phyloP scores from a whole-genome alignment of 352 stramenopile species.

The Globisporangium paddicum region DNA sequence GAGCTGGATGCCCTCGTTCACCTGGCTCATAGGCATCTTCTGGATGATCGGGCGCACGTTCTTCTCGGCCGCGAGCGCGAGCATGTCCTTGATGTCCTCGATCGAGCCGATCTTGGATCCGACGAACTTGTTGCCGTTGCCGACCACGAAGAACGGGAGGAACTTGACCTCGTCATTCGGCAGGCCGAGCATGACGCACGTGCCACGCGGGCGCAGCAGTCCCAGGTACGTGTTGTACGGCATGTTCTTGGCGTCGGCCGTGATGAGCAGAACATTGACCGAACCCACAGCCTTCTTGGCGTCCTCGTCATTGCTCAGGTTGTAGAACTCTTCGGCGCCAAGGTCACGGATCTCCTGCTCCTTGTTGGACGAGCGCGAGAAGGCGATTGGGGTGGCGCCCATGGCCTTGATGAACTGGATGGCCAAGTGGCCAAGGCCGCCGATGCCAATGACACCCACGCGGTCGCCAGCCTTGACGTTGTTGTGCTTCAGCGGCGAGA shows the following conservation, averaged over 20 bases:
- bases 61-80: slow-evolving; percentile 77
- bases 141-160: slow-evolving; percentile 34
- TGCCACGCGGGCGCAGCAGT: no score
- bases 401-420: slow-evolving; percentile 49
- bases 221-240: no score
- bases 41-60: slow-evolving; percentile 57
- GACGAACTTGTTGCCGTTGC: slow-evolving; percentile 45
- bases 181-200: slow-evolving; percentile 50
- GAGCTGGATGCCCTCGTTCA: slow-evolving; percentile 35
- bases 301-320: no score
- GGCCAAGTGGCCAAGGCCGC: slow-evolving; percentile 82
- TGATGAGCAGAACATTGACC: no score
- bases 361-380: slow-evolving; percentile 65
- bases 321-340: slow-evolving; percentile 47
- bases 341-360: slow-evolving; percentile 40
- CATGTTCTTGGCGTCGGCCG: no score
- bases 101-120: no score
- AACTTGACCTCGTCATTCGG: slow-evolving; percentile 54
- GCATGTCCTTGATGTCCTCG: slow-evolving; percentile 68
- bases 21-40: slow-evolving; percentile 38
- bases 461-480: slow-evolving; percentile 36
- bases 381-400: slow-evolving; percentile 40
- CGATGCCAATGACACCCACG: slow-evolving; percentile 78
- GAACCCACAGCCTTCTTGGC: no score
- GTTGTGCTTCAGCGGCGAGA: slow-evolving; percentile 56